phyloP scores from a whole-genome alignment of 495 filamentous ascomycete genomes.

The Collariella sp. region DNA sequence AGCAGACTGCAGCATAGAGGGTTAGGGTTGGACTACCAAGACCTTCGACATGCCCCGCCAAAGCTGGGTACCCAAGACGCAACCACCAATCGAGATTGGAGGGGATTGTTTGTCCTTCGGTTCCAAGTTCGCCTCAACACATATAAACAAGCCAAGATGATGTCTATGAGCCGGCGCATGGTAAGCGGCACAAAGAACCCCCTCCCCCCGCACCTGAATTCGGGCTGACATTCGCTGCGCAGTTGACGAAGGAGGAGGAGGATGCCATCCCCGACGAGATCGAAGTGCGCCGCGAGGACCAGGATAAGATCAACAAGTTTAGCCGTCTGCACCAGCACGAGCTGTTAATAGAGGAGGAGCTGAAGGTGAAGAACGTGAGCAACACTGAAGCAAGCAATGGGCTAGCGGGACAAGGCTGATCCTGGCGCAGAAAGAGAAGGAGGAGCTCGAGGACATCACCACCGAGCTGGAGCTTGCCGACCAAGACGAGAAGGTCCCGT shows the following conservation, averaged over 20 bases:
- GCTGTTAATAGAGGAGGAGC: conserved; percentile 63
- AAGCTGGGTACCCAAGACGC: background rate
- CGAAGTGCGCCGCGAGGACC: conserved; percentile 89
- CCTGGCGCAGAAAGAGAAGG: conserved; percentile 82
- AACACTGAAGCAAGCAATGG: background rate
- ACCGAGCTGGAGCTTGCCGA: conserved; percentile 89
- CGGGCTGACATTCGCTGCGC: conserved; percentile 10
- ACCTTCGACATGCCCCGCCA: background rate
- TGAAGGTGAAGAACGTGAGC: conserved; percentile 69
- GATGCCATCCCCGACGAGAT: conserved; percentile 65
- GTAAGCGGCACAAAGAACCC: conserved; percentile 15
- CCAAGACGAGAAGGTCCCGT: conserved; percentile 91
- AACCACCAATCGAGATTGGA: too few species aligned
- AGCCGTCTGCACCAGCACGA: conserved; percentile 88
- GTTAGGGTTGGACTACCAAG: background rate
- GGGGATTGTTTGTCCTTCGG: too few species aligned
- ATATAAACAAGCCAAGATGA: conserved; percentile 11
- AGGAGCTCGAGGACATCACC: conserved; percentile 87
- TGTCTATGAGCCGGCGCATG: conserved; percentile 33
- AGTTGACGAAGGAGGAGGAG: conserved; percentile 94
- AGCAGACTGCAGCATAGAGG: background rate
- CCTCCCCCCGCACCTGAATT: background rate
- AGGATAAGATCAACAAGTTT: conserved; percentile 98
- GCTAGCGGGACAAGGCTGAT: conserved; percentile 5
- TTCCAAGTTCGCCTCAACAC: background rate